A percentile compares a stretch with the other conserved stretches of the same genome.
These are phyloP conservation scores for Alternaria angustiovoidea DNA, from an alignment of 2,329 filamentous ascomycete species.

Conservation along the genomic window DNA sequence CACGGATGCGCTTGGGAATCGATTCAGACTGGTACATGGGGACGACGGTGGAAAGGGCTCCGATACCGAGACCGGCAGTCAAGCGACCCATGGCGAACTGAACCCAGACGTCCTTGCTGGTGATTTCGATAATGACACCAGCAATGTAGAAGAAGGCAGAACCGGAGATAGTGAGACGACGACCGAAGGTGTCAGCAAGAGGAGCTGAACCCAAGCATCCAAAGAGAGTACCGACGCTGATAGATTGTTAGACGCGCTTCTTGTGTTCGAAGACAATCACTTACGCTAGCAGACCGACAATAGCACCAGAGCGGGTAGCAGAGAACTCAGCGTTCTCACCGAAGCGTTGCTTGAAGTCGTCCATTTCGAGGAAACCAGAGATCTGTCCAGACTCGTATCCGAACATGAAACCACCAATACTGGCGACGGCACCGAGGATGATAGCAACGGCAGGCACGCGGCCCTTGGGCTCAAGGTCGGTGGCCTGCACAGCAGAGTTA, in stretches of 20 bases:
- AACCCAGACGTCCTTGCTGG: conserved; percentile 65
- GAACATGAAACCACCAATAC: conserved; percentile 49
- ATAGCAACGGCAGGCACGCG: conserved; percentile 39
- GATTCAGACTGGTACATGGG: conserved; percentile 72
- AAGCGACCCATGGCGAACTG: conserved; percentile 71
- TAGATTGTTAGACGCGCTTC: conserved; percentile 11
- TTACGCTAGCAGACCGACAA: conserved; percentile 48
- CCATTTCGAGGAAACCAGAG: conserved; percentile 45
- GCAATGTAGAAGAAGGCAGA: conserved; percentile 70
- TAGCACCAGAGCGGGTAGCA: conserved; percentile 45
- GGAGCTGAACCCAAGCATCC: conserved; percentile 68
- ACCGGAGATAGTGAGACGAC: conserved; percentile 67
- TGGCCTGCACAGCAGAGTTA: conserved; percentile 24
- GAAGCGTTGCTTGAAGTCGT: conserved; percentile 45
- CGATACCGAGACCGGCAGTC: conserved; percentile 71
- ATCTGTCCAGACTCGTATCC: conserved; percentile 32
- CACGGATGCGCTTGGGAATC: conserved; percentile 70
- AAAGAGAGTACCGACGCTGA: conserved; percentile 72
- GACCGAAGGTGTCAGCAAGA: conserved; percentile 68
- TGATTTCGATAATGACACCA: conserved; percentile 72
- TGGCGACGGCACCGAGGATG: conserved; percentile 42
- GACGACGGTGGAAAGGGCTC: conserved; percentile 66
- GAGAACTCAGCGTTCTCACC: conserved; percentile 45
- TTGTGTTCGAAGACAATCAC: conserved; percentile 3
- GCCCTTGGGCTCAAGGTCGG: conserved; percentile 28